Evolutionary conservation across 2,329 filamentous ascomycete genomes (phyloP).

Genomic region (Fusarium kyushuense): DNA sequence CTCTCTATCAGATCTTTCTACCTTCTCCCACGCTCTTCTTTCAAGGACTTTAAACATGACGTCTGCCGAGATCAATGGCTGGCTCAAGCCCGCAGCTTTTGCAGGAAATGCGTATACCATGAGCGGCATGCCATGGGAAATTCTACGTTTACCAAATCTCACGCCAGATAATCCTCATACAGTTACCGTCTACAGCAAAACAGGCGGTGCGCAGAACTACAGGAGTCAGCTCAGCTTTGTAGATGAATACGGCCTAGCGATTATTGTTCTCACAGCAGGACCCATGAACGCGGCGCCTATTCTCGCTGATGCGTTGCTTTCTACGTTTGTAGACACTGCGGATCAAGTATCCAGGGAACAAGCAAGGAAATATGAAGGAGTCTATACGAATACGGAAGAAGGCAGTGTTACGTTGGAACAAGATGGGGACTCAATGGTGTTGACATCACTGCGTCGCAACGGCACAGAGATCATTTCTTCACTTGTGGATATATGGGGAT

Average conservation of each 20-base stretch:
- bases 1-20: constrained; percentile 50
- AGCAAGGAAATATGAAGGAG: constrained; percentile 37
- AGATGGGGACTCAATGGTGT: constrained; percentile 45
- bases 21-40: constrained; percentile 48
- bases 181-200: constrained; percentile 52
- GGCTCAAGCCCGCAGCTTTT: constrained; percentile 53
- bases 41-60: constrained; percentile 45
- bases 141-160: constrained; percentile 47
- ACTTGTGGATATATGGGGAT: constrained; percentile 41
- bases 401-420: constrained; percentile 20
- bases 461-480: constrained; percentile 37
- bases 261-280: constrained; percentile 51
- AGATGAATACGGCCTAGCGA: constrained; percentile 53
- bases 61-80: constrained; percentile 44
- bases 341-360: constrained; percentile 49
- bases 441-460: constrained; percentile 43
- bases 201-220: constrained; percentile 52
- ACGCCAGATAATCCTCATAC: constrained; percentile 48
- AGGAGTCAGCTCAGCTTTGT: constrained; percentile 52
- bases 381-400: constrained; percentile 8
- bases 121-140: constrained; percentile 56
- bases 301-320: constrained; percentile 48
- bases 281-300: constrained; percentile 46
- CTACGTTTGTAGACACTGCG: constrained; percentile 45
- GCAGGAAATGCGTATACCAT: constrained; percentile 48